Evolutionary conservation across 306 rosid species (phyloP).

Genomic region (Dryas octopetala): DNA sequence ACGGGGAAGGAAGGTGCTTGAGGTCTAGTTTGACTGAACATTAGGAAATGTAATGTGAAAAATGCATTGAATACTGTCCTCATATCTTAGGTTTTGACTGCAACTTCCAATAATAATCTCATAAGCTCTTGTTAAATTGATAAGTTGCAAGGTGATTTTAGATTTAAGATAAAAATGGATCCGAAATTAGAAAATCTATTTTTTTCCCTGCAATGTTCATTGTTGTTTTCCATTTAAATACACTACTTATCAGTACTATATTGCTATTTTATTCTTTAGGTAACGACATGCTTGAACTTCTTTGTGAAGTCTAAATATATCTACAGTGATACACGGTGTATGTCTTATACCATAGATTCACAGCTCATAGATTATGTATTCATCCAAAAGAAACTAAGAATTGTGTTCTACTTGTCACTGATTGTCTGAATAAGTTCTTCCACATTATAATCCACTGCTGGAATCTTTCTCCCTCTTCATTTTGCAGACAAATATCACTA

Average conservation of each 20-base stretch:
- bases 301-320: constrained; percentile 5
- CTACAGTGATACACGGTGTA: background rate
- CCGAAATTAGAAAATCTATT: background rate
- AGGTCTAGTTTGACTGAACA: constrained; percentile 1
- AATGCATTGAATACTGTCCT: background rate
- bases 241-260: constrained; percentile 1
- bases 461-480: constrained; percentile 29
- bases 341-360: constrained; percentile 11
- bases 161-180: constrained; percentile 10
- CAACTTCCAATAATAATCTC: no score
- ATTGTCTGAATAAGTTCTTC: background rate
- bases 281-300: background rate
- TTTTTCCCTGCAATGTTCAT: background rate
- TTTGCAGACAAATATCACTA: constrained; percentile 71
- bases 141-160: constrained; percentile 4
- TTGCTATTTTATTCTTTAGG: background rate
- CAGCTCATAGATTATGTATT: constrained; percentile 6
- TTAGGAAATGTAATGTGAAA: background rate
- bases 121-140: background rate
- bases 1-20: background rate
- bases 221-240: background rate
- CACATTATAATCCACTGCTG: constrained; percentile 7
- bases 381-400: background rate
- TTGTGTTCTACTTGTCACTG: background rate
- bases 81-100: no score